Percentiles rank a stretch among this genome's conserved stretches.
Conservation (phyloP, 1,139 yeast genomes). For the Ogataea hybrid region DNA sequence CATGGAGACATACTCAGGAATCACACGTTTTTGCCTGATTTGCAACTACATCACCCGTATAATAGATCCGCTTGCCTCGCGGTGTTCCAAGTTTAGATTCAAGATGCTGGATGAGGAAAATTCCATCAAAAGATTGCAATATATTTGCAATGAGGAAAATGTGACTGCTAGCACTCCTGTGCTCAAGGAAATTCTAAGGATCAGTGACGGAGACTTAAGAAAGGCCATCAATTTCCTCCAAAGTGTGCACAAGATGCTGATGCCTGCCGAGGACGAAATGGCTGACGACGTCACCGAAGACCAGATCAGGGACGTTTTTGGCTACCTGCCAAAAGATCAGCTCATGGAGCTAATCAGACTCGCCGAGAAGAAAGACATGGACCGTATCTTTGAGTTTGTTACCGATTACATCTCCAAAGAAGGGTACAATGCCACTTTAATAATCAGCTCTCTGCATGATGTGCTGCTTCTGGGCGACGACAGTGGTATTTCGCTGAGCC, state of each 20-base stretch:
- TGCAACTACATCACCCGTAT: conserved; percentile 96
- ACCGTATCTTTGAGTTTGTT: conserved; percentile 45
- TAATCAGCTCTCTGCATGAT: conserved; percentile 80
- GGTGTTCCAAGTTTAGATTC: conserved; percentile 95
- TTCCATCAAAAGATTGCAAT: conserved; percentile 65
- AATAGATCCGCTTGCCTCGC: conserved; percentile 92
- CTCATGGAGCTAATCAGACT: conserved; percentile 44
- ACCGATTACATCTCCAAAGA: conserved; percentile 53
- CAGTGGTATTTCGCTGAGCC: conserved; percentile 25
- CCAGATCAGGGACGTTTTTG: conserved; percentile 67
- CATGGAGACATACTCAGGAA: conserved; percentile 90
- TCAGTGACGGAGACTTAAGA: conserved; percentile 87
- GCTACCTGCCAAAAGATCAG: conserved; percentile 65
- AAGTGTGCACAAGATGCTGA: conserved; percentile 62
- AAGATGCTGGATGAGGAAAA: conserved; percentile 68
- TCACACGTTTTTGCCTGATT: conserved; percentile 88
- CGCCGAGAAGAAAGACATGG: conserved; percentile 40
- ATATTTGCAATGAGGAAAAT: conserved; percentile 56
- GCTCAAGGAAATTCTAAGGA: conserved; percentile 58
- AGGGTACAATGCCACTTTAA: conserved; percentile 88
- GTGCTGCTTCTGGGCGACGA: conserved; percentile 43
- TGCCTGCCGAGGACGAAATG: conserved; percentile 34
- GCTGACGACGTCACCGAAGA: conserved; percentile 20
- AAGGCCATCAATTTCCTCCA: conserved; percentile 90
- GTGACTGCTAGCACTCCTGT: conserved; percentile 48